Percentiles rank a stretch among this genome's conserved stretches.
Conservation (phyloP, 306 rosid genomes). For the Inga oerstediana region DNA sequence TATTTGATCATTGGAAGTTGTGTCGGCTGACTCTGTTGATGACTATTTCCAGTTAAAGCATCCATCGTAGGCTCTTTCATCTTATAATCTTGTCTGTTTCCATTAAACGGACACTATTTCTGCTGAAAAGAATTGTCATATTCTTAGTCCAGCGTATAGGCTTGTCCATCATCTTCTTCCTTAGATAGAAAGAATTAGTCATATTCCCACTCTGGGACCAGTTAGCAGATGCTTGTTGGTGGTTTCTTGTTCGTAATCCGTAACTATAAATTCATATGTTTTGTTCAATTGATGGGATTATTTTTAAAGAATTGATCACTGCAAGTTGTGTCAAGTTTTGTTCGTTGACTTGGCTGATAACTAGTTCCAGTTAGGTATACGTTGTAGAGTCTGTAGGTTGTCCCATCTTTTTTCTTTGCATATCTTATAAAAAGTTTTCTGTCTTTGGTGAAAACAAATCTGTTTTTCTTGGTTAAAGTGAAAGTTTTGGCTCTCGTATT, state of each 20-base stretch:
- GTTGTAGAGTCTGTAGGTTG: not conserved
- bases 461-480: not conserved
- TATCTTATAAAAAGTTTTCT: not conserved
- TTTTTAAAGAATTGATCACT: not conserved
- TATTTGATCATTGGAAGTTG: not conserved
- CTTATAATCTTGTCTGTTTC: not conserved
- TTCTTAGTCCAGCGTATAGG: not conserved
- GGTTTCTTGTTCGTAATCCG: not conserved
- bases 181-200: not conserved
- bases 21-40: not conserved
- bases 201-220: not conserved
- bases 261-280: not conserved
- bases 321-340: not conserved
- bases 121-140: not conserved
- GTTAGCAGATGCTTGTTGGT: not conserved
- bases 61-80: too few species aligned
- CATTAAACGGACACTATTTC: not conserved
- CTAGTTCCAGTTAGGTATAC: not conserved
- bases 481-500: not conserved
- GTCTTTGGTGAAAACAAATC: not conserved
- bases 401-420: not conserved
- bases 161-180: not conserved
- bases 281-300: not conserved
- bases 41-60: not conserved
- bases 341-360: not conserved